Evolutionary conservation across 495 filamentous ascomycete species (phyloP).

Genomic region (Tuber umbilicatum): DNA sequence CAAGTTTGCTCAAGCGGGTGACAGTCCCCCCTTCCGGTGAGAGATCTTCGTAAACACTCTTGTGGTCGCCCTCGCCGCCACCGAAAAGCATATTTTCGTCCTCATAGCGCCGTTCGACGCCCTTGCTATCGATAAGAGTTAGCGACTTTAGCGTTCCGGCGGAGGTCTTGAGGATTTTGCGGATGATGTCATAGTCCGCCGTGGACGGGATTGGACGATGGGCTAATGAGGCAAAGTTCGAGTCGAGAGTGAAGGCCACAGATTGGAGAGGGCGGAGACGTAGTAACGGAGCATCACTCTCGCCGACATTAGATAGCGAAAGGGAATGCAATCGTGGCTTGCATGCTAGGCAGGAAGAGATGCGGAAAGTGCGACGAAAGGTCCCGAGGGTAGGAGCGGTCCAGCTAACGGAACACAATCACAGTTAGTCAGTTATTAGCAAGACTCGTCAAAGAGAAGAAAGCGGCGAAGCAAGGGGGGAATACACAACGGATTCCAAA

Average conservation of each 20-base stretch:
- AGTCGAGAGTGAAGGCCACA: conserved; percentile 16
- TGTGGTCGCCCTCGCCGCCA: background rate
- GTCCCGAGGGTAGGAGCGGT: background rate
- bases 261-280: conserved; percentile 10
- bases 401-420: background rate
- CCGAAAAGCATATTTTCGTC: conserved; percentile 16
- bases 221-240: conserved; percentile 13
- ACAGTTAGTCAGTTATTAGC: conserved; percentile 9
- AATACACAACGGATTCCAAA: conserved; percentile 21
- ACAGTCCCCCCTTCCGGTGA: background rate
- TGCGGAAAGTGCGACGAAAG: conserved; percentile 11
- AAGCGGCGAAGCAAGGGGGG: background rate
- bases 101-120: conserved; percentile 3
- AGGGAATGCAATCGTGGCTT: conserved; percentile 18
- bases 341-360: conserved; percentile 2
- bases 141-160: conserved; percentile 13
- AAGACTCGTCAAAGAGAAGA: no score
- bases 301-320: conserved; percentile 10
- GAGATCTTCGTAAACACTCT: conserved; percentile 6
- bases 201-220: conserved; percentile 10
- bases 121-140: background rate
- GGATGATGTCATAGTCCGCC: conserved; percentile 24
- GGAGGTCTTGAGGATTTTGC: conserved; percentile 17
- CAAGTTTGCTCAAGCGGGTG: conserved; percentile 6
- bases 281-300: conserved; percentile 12